These are phyloP conservation scores for Hygrophorus russula DNA, from an alignment of 768 basidiomycete genomes.

Conservation along the genomic window DNA sequence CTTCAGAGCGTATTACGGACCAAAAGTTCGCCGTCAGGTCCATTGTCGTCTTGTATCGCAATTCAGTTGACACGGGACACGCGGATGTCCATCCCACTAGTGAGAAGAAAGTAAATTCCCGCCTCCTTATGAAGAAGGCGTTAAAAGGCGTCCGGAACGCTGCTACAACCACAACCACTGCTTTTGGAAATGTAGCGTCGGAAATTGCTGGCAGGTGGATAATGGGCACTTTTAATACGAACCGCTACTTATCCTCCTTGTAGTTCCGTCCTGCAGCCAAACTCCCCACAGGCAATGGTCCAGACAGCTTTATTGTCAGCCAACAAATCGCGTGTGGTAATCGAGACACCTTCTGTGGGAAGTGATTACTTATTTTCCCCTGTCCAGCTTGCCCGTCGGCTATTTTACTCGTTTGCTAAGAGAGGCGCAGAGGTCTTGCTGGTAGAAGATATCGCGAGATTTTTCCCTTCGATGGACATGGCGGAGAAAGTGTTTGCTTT, in stretches of 20 bases:
- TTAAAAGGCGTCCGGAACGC: constrained; percentile 58
- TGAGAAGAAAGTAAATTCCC: constrained; percentile 37
- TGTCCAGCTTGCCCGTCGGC: constrained; percentile 61
- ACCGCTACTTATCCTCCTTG: constrained; percentile 2
- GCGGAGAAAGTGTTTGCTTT: constrained; percentile 57
- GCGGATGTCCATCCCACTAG: constrained; percentile 44
- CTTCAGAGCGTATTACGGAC: constrained; percentile 63
- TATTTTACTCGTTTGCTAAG: constrained; percentile 78
- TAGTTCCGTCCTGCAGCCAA: constrained; percentile 77
- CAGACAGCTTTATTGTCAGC: constrained; percentile 68
- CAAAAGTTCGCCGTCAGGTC: constrained; percentile 71
- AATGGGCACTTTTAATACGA: background rate
- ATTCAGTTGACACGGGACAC: constrained; percentile 67
- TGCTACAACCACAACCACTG: constrained; percentile 76
- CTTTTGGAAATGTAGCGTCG: constrained; percentile 45
- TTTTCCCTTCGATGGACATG: constrained; percentile 57
- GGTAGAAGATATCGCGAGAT: constrained; percentile 58
- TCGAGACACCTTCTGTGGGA: constrained; percentile 1
- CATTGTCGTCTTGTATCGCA: constrained; percentile 65
- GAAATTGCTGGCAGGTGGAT: constrained; percentile 40
- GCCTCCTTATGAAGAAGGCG: constrained; percentile 55
- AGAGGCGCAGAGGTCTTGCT: constrained; percentile 46
- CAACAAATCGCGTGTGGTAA: constrained; percentile 66
- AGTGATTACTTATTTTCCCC: background rate
- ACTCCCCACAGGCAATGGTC: constrained; percentile 74